Percentiles rank a stretch among this genome's conserved stretches.
Evolutionary conservation across 2,329 filamentous ascomycete genomes (phyloP).

Genomic region (Diaporthe caulivora): DNA sequence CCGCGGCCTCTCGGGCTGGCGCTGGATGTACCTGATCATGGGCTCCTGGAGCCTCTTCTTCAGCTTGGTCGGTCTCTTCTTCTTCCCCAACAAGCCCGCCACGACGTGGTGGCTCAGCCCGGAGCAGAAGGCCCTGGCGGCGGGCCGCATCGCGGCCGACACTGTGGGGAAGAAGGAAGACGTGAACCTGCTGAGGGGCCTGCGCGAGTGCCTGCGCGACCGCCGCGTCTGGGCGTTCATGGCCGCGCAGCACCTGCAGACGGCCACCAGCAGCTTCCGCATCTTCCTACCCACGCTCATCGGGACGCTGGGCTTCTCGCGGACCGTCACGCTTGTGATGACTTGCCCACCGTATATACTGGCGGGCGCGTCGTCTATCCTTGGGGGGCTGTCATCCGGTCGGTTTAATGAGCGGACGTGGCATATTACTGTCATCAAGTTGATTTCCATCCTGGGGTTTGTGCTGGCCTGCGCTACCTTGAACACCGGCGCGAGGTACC

Average conservation of each 20-base stretch:
- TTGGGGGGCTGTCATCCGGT: slow-evolving; percentile 54
- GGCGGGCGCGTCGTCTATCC: slow-evolving; percentile 52
- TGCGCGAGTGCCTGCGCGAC: slow-evolving; percentile 10
- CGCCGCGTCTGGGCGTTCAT: slow-evolving; percentile 17
- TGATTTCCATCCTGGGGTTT: slow-evolving; percentile 55
- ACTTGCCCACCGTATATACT: slow-evolving; percentile 61
- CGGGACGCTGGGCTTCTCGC: slow-evolving; percentile 54
- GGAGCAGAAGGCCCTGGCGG: slow-evolving; percentile 54
- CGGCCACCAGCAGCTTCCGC: slow-evolving; percentile 45
- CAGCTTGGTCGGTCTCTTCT: slow-evolving; percentile 42
- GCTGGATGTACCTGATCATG: slow-evolving; percentile 45
- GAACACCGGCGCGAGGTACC: slow-evolving; percentile 45
- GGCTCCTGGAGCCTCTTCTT: slow-evolving; percentile 11
- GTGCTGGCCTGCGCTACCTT: slow-evolving; percentile 45
- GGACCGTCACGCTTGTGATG: slow-evolving; percentile 56
- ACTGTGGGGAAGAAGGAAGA: neutral
- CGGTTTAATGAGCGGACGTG: slow-evolving; percentile 60
- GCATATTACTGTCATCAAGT: slow-evolving; percentile 58
- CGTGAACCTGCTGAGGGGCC: neutral
- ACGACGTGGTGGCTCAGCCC: slow-evolving; percentile 55
- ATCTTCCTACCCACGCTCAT: slow-evolving; percentile 53
- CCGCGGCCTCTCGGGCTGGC: slow-evolving; percentile 53
- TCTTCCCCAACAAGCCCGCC: slow-evolving; percentile 51
- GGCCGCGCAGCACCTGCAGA: slow-evolving; percentile 28
- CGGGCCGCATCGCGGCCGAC: slow-evolving; percentile 39